Percentiles rank a stretch among this genome's conserved stretches.
Evolutionary conservation across 2,329 filamentous ascomycete genomes (phyloP).

Genomic region (Aspergillus sp.): DNA sequence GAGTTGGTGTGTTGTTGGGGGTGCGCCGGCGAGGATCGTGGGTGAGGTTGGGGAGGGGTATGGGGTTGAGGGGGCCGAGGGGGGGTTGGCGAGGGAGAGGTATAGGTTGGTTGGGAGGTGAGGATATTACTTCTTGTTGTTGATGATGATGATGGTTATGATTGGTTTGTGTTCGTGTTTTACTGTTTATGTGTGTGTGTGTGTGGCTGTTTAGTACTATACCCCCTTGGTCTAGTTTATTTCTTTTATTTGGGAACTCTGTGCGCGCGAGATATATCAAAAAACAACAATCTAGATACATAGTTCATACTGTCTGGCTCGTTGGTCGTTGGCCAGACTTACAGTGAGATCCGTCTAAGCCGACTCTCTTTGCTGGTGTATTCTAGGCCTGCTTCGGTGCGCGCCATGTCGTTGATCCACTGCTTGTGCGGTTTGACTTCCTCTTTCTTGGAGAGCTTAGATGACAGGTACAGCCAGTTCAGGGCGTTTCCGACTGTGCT

Average conservation of each 20-base stretch:
- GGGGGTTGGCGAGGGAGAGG: conserved; percentile 46
- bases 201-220: neutral
- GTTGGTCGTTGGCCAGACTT: neutral
- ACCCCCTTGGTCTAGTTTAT: conserved; percentile 2
- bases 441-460: conserved; percentile 62
- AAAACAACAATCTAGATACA: neutral
- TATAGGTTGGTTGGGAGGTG: conserved; percentile 42
- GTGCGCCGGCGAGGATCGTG: conserved; percentile 74
- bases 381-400: conserved; percentile 62
- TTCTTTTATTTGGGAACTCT: neutral
- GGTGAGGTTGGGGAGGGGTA: conserved; percentile 67
- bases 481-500: conserved; percentile 78
- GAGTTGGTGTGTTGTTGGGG: conserved; percentile 88
- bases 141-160: neutral
- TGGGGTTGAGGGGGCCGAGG: conserved; percentile 48
- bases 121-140: neutral
- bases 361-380: conserved; percentile 63
- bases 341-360: conserved; percentile 42
- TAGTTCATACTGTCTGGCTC: neutral
- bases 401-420: conserved; percentile 76
- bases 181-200: neutral
- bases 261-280: neutral
- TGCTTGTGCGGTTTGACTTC: conserved; percentile 59
- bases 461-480: conserved; percentile 75
- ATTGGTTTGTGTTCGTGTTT: conserved; percentile 3